Conservation (phyloP, 169 alveolate genomes). For the Plasmodium adleri region DNA sequence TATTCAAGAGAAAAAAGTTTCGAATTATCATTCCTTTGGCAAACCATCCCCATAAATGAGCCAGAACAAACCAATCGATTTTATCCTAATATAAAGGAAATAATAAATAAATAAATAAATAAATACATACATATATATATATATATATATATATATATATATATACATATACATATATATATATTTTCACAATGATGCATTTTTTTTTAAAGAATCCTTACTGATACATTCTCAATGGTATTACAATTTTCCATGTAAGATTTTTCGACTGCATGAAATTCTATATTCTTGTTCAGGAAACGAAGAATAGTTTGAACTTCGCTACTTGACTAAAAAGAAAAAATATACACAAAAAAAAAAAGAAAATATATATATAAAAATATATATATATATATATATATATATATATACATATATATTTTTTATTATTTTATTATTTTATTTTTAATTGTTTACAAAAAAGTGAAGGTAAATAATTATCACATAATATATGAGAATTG, state of each 20-base stretch:
- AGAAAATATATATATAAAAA: not conserved
- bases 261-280: slow-evolving; percentile 28
- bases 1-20: slow-evolving; percentile 34
- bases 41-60: slow-evolving; percentile 48
- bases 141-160: too few relatives aligned
- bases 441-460: slow-evolving; percentile 21
- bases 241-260: slow-evolving; percentile 59
- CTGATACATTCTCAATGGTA: slow-evolving; percentile 7
- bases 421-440: not conserved
- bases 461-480: not conserved
- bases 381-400: not conserved
- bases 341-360: slow-evolving; percentile 8
- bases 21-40: slow-evolving; percentile 23
- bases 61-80: slow-evolving; percentile 38
- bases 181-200: not conserved
- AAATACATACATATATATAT: too few relatives aligned
- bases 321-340: slow-evolving; percentile 34
- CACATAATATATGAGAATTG: slow-evolving; percentile 10
- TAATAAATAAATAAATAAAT: not conserved
- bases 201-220: not conserved
- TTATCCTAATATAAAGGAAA: slow-evolving; percentile 51
- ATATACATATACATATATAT: too few relatives aligned
- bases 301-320: slow-evolving; percentile 16
- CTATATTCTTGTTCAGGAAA: not conserved
- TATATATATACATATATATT: not conserved